Evolutionary conservation across 495 filamentous ascomycete species (phyloP), one percentile per base, ranked within the genome.

Genomic region (Neurospora sp.): DNA sequence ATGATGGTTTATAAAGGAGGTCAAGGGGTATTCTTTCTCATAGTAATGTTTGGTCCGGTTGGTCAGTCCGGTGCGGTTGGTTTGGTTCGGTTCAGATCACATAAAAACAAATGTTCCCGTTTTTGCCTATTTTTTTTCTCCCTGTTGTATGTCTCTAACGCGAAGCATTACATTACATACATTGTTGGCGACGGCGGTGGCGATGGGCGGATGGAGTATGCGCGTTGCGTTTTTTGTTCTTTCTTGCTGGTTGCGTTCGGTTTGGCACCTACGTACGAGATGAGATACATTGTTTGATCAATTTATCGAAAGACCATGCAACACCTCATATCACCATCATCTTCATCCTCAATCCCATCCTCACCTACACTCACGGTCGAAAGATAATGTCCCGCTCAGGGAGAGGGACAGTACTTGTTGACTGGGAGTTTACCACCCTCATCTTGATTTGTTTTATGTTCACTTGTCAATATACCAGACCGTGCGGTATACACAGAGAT

Each of bases 181-280:
- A 59, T 15, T 24, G 11, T 59, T 6, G 45, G 72, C 4, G 73
- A 75, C 9, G 37, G 73, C 73, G 37, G 73, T 73, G 11, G 71
- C 71, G 54, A 70, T 72, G 71, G 42, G 42, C 7, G 19, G 19
- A 28, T 28, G 24, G 24, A 28, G 24, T 28, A 28, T 28, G 24
- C 24, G 24, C 24, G 24, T 28, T 28, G 24, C n/a, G n/a, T n/a
- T n/a, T n/a, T n/a, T 28, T 28, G 24, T 28, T 28, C 24, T 28
- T 28, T 28, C 24, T 28, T 28, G 24, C 24, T 28, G 24, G 24
- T 28, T 28, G 24, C 24, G 24, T 28, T 28, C 2, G 24, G 24
- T 28, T 28, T 28, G 24, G 24, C 24, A 28, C 24, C 24, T 28
- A 28, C 24, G 24, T 28, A 28, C 24, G 24, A 28, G 24, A 28